Conservation (phyloP, 495 filamentous ascomycete genomes). For the Echria macrotheca region DNA sequence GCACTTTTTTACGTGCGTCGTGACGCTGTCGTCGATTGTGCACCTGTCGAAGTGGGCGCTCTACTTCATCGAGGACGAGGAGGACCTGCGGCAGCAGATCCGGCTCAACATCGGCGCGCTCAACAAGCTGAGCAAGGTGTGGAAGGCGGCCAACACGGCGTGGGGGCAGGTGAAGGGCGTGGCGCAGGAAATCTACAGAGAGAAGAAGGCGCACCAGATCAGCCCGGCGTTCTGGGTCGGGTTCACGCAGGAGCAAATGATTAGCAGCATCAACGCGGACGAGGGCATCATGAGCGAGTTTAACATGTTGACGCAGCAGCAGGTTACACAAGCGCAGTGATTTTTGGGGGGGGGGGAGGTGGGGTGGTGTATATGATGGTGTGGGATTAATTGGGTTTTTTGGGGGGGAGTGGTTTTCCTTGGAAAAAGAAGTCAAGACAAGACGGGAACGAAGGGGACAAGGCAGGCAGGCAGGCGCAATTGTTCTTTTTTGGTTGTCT, state of each 20-base stretch:
- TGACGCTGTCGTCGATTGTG: constrained; percentile 63
- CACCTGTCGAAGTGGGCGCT: constrained; percentile 58
- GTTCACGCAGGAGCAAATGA: constrained; percentile 50
- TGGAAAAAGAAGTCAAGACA: no score
- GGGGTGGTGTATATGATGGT: background rate
- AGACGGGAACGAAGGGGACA: no score
- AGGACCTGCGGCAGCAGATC: constrained; percentile 72
- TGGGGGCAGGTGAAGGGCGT: constrained; percentile 68
- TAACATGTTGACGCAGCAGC: constrained; percentile 22
- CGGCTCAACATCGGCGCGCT: constrained; percentile 79
- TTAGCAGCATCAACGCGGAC: constrained; percentile 48
- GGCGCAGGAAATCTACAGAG: constrained; percentile 58
- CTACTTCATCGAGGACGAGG: constrained; percentile 52
- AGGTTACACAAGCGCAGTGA: constrained; percentile 6
- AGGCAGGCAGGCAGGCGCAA: no score
- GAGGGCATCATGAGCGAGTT: constrained; percentile 52
- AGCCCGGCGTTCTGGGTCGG: constrained; percentile 47
- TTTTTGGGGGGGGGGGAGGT: background rate
- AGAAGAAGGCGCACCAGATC: constrained; percentile 50
- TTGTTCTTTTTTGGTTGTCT: no score
- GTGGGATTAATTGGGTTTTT: no score
- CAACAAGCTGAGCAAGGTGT: constrained; percentile 64
- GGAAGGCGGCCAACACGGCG: constrained; percentile 70
- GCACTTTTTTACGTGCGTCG: constrained; percentile 82
- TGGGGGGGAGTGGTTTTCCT: no score